phyloP scores from a whole-genome alignment of 2,329 filamentous ascomycete genomes.

The Pseudophaeomoniella oleicola region DNA sequence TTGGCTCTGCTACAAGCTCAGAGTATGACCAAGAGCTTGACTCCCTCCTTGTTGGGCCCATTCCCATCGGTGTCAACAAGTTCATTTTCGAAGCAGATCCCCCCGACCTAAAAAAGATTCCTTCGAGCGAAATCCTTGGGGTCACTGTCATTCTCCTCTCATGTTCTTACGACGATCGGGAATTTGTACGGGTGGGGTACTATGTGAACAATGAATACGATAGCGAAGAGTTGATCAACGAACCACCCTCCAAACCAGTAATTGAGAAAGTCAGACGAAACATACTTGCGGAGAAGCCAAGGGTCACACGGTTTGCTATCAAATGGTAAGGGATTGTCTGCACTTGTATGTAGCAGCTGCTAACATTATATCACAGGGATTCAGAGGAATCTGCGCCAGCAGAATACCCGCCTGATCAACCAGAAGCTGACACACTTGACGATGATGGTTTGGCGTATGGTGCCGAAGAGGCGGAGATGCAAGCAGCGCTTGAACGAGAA shows the following conservation, averaged over 20 bases:
- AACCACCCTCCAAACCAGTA: constrained; percentile 82
- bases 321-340: constrained; percentile 59
- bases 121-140: constrained; percentile 85
- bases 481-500: constrained; percentile 43
- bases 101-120: constrained; percentile 79
- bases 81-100: constrained; percentile 95
- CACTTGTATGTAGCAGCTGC: constrained; percentile 1
- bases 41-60: constrained; percentile 89
- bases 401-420: constrained; percentile 94
- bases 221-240: constrained; percentile 71
- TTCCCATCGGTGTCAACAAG: constrained; percentile 95
- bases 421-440: constrained; percentile 73
- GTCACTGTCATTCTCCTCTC: constrained; percentile 95
- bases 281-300: constrained; percentile 89
- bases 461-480: constrained; percentile 70
- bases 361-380: constrained; percentile 47
- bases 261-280: constrained; percentile 87
- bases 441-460: constrained; percentile 81
- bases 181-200: constrained; percentile 96
- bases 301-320: constrained; percentile 94
- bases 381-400: constrained; percentile 92
- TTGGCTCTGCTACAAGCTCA: constrained; percentile 91
- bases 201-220: constrained; percentile 99
- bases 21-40: constrained; percentile 98
- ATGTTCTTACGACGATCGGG: constrained; percentile 88